A percentile compares a stretch with the other conserved stretches of the same genome.
These are phyloP conservation scores for Coprinopsis marcescibilis DNA, from an alignment of 768 basidiomycete genomes.

Conservation along the genomic window DNA sequence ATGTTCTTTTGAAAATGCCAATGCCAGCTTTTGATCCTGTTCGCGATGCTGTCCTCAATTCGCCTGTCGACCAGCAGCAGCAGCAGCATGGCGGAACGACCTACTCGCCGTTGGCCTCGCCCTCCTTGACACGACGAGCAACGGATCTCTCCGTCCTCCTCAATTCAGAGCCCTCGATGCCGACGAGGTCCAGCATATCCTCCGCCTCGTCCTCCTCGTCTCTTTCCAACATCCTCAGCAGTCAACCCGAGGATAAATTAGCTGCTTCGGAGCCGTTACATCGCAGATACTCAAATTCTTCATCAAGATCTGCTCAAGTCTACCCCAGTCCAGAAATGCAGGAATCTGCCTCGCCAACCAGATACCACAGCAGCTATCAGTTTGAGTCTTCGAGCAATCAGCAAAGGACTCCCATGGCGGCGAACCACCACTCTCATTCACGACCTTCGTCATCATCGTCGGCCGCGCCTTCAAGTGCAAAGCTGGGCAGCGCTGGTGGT, in stretches of 20 bases:
- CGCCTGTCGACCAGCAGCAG: conserved; percentile 48
- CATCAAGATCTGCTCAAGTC: conserved; percentile 11
- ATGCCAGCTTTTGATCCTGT: conserved; percentile 85
- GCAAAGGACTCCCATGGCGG: conserved; percentile 1
- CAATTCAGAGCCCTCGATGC: conserved; percentile 40
- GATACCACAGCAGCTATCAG: conserved; percentile 8
- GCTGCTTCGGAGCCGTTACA: conserved; percentile 25
- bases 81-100: conserved; percentile 20
- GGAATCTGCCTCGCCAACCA: conserved; percentile 6
- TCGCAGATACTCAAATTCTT: conserved; percentile 13
- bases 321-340: conserved; percentile 13
- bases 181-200: conserved; percentile 12
- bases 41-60: conserved; percentile 80
- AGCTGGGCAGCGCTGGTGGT: conserved; percentile 76
- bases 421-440: conserved; percentile 6
- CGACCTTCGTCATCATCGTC: conserved; percentile 23
- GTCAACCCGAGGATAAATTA: conserved; percentile 29
- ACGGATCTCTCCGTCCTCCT: conserved; percentile 76
- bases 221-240: conserved; percentile 35
- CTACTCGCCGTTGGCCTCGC: conserved; percentile 38
- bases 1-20: too few relatives aligned
- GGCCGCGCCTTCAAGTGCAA: conserved; percentile 77
- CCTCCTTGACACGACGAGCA: conserved; percentile 52
- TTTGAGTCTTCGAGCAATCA: conserved; percentile 1
- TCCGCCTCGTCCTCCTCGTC: conserved; percentile 42